Conservation (phyloP, 1,284 basidiomycete species). For the Puccinia novopanici region DNA sequence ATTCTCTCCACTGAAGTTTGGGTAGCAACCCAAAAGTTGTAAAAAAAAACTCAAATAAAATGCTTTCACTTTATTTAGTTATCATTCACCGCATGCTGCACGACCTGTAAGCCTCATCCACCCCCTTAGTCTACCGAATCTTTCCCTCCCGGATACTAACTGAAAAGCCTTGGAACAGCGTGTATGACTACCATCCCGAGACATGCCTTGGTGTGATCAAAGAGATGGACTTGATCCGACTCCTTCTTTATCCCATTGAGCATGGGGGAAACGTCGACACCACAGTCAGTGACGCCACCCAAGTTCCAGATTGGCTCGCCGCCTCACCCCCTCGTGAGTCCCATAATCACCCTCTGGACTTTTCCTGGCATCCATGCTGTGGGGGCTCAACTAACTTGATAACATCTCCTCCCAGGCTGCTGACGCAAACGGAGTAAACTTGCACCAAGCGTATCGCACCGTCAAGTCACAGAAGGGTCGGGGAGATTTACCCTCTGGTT, state of each 20-base stretch:
- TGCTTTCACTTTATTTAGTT: not conserved
- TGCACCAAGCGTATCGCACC: not conserved
- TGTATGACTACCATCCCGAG: constrained; percentile 28
- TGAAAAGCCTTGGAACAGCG: not conserved
- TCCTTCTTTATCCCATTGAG: constrained; percentile 31
- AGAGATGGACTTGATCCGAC: constrained; percentile 43
- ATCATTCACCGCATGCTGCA: constrained; percentile 21
- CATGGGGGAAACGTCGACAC: constrained; percentile 38
- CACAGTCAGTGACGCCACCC: constrained; percentile 11
- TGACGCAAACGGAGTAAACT: not conserved
- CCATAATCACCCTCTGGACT: not conserved
- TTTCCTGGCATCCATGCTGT: not conserved
- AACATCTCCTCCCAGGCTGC: not conserved
- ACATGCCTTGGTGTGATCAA: constrained; percentile 17
- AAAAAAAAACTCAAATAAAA: too few relatives aligned
- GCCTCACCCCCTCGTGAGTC: constrained; percentile 37
- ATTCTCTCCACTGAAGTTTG: not conserved
- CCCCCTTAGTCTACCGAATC: not conserved
- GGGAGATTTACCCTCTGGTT: not conserved
- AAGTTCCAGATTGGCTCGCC: constrained; percentile 39
- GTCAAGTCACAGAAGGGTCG: not conserved
- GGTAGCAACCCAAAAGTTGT: not conserved
- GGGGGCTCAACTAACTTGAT: not conserved
- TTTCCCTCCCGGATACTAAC: not conserved
- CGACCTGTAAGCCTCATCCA: constrained; percentile 39